Conservation (phyloP, 345 rosid genomes). For the Brassica juncea region DNA sequence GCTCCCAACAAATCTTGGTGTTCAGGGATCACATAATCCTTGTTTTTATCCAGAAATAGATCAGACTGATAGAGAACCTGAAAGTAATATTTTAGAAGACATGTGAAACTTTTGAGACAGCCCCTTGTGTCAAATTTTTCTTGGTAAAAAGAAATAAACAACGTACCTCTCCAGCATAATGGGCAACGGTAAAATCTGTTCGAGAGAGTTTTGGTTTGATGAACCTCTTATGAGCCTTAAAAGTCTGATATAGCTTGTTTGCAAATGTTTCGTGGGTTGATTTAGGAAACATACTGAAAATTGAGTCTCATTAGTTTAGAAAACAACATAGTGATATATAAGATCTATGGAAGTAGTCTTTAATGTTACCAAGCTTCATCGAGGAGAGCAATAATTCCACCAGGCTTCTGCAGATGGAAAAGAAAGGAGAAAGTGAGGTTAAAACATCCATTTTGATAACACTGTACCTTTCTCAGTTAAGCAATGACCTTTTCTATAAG, state of each 20-base stretch:
- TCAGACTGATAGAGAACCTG: constrained; percentile 96
- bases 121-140: neutral
- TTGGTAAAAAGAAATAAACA: neutral
- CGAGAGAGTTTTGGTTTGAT: constrained; percentile 95
- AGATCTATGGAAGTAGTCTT: neutral
- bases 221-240: constrained; percentile 81
- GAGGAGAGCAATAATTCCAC: constrained; percentile 79
- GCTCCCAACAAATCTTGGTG: constrained; percentile 85
- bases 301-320: neutral
- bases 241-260: constrained; percentile 94
- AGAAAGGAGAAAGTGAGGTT: neutral
- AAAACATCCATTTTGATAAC: neutral
- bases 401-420: constrained; percentile 62
- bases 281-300: constrained; percentile 94
- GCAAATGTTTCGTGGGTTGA: constrained; percentile 98
- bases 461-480: neutral
- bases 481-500: constrained; percentile 11
- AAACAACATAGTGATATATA: neutral
- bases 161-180: constrained; percentile 96
- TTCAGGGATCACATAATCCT: constrained; percentile 92
- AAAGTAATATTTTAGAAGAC: constrained; percentile 1
- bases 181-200: constrained; percentile 85
- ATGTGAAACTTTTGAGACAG: neutral
- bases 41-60: constrained; percentile 95
- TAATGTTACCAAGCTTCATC: constrained; percentile 80